phyloP scores from a whole-genome alignment of 495 filamentous ascomycete species.

The Penicillium alfredii region DNA sequence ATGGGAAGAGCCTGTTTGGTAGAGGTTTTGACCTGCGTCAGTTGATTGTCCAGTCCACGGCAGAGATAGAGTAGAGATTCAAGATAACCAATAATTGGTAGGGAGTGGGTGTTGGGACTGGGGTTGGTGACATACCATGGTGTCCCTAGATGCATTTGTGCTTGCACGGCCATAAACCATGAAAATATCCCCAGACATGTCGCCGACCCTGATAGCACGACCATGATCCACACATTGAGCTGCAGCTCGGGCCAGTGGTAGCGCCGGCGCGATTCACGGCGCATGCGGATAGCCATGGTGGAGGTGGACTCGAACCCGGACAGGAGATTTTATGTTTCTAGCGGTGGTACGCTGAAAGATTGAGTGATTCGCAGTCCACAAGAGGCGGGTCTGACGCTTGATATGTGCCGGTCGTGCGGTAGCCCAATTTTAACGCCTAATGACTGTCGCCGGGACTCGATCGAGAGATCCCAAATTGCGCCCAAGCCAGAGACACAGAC shows the following conservation, averaged over 20 bases:
- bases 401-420: not conserved
- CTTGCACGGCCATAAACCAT: constrained; percentile 75
- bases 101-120: no score
- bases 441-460: no score
- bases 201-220: constrained; percentile 73
- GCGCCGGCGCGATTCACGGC: constrained; percentile 44
- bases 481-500: not conserved
- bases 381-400: not conserved
- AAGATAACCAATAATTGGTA: no score
- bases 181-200: constrained; percentile 83
- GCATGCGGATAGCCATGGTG: constrained; percentile 21
- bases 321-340: not conserved
- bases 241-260: constrained; percentile 95
- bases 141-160: constrained; percentile 58
- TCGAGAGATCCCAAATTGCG: no score
- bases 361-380: no score
- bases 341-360: constrained; percentile 1
- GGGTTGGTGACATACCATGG: constrained; percentile 88
- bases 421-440: no score
- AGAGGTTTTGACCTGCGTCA: constrained; percentile 2
- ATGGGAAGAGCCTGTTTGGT: constrained; percentile 78
- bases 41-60: not conserved
- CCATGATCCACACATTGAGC: constrained; percentile 86
- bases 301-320: not conserved
- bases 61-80: not conserved